Conservation (phyloP, 2,329 filamentous ascomycete genomes). For the Ceratocystis cacaofunesta region DNA sequence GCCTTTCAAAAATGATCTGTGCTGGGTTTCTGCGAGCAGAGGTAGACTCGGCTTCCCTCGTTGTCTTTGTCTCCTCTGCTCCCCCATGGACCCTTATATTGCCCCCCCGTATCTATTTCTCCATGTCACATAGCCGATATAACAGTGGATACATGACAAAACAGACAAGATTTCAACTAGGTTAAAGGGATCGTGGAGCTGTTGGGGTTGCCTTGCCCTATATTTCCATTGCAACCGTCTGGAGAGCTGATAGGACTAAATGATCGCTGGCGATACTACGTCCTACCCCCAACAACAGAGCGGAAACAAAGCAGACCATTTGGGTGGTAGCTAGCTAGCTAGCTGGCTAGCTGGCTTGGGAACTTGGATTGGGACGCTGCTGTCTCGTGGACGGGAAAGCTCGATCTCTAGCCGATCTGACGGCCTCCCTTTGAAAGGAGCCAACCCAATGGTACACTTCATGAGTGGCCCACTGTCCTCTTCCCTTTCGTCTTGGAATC, state of each 20-base stretch:
- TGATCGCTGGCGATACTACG: not conserved
- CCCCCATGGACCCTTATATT: not conserved
- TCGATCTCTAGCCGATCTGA: slow-evolving; percentile 1
- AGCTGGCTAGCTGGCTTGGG: not conserved
- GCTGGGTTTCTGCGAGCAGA: not conserved
- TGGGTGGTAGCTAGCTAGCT: not conserved
- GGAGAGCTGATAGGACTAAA: not conserved
- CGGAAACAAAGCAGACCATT: not conserved
- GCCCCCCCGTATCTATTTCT: not conserved
- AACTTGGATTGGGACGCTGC: too few relatives aligned
- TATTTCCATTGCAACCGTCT: too few relatives aligned
- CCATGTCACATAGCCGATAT: not conserved
- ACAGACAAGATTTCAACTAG: not conserved
- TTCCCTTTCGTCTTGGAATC: not conserved
- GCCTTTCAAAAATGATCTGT: not conserved
- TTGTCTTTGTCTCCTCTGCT: not conserved
- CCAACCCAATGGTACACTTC: not conserved
- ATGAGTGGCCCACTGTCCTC: not conserved
- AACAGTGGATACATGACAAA: not conserved
- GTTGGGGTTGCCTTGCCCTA: too few relatives aligned
- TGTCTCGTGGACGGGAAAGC: not conserved
- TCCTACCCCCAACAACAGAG: not conserved
- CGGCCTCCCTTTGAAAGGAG: not conserved
- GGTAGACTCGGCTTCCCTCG: not conserved
- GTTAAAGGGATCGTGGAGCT: not conserved